These are phyloP conservation scores for Eleusine coracana DNA, from an alignment of 176 grass and related monocot genomes.

Conservation along the genomic window DNA sequence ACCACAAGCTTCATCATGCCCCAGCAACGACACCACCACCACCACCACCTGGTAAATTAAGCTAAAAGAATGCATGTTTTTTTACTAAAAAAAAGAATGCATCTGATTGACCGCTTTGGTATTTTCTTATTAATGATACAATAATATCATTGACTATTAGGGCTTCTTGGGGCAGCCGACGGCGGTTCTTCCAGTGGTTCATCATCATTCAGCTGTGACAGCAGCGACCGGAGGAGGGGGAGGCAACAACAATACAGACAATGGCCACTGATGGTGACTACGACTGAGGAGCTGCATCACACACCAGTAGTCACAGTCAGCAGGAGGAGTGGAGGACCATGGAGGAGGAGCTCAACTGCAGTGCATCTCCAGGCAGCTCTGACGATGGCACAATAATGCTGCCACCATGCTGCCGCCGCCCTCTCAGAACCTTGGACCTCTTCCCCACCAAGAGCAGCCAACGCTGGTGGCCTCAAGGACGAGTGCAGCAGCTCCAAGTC, in stretches of 20 bases:
- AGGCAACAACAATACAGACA: neutral
- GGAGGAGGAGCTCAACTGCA: slow-evolving; percentile 15
- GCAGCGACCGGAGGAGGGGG: slow-evolving; percentile 31
- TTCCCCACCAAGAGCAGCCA: slow-evolving; percentile 88
- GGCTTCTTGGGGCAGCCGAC: slow-evolving; percentile 14
- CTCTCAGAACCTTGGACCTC: slow-evolving; percentile 79
- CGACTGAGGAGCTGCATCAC: slow-evolving; percentile 13
- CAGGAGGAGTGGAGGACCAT: slow-evolving; percentile 49
- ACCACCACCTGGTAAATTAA: slow-evolving; percentile 17
- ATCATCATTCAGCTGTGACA: neutral
- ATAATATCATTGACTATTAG: neutral
- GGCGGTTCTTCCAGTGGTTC: neutral
- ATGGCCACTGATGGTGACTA: slow-evolving; percentile 1
- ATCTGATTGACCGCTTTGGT: too few species aligned
- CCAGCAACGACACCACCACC: neutral
- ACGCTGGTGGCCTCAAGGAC: slow-evolving; percentile 57
- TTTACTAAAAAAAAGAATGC: too few species aligned
- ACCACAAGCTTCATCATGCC: slow-evolving; percentile 36
- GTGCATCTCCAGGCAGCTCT: slow-evolving; percentile 30
- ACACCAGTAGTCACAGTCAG: slow-evolving; percentile 34
- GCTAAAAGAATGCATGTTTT: too few species aligned
- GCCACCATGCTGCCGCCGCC: slow-evolving; percentile 66
- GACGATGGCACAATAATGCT: slow-evolving; percentile 3
- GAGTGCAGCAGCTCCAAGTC: slow-evolving; percentile 93
- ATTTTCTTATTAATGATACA: too few species aligned